Percentiles rank a stretch among this genome's conserved stretches.
phyloP scores from a whole-genome alignment of 2,329 filamentous ascomycete species.

The Colletotrichum sp. region DNA sequence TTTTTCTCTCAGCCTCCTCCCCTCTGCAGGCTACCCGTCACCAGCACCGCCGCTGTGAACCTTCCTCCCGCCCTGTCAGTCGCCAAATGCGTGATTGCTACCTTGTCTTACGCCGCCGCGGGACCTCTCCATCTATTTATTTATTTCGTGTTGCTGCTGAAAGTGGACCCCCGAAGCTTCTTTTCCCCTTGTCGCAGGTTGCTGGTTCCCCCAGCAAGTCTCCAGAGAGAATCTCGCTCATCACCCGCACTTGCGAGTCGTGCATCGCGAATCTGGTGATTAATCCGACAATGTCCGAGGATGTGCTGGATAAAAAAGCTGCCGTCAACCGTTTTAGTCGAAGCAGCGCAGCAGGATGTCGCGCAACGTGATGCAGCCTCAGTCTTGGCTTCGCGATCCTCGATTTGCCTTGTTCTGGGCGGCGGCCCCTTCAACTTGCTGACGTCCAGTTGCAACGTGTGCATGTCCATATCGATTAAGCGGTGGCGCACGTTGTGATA shows the following conservation, averaged over 20 bases:
- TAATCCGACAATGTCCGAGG: background rate
- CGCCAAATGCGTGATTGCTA: background rate
- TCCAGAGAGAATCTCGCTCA: background rate
- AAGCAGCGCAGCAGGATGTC: background rate
- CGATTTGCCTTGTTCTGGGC: background rate
- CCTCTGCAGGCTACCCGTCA: background rate
- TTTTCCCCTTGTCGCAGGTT: background rate
- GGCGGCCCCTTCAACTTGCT: background rate
- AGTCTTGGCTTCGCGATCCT: background rate
- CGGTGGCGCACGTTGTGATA: background rate
- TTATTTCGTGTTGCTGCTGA: background rate
- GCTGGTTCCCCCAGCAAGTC: background rate
- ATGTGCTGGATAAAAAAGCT: background rate
- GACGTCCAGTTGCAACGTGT: background rate
- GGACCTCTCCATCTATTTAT: background rate
- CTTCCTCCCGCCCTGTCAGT: background rate
- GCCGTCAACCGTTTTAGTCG: background rate
- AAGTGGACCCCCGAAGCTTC: background rate
- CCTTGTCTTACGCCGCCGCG: background rate
- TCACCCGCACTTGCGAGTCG: background rate
- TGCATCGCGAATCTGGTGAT: background rate
- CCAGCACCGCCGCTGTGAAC: background rate
- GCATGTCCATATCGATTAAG: background rate
- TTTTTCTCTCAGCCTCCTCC: background rate
- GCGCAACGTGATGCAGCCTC: conserved; percentile 7